Evolutionary conservation across 2,329 filamentous ascomycete genomes (phyloP).

Genomic region (Coleophoma eucalyptorum): DNA sequence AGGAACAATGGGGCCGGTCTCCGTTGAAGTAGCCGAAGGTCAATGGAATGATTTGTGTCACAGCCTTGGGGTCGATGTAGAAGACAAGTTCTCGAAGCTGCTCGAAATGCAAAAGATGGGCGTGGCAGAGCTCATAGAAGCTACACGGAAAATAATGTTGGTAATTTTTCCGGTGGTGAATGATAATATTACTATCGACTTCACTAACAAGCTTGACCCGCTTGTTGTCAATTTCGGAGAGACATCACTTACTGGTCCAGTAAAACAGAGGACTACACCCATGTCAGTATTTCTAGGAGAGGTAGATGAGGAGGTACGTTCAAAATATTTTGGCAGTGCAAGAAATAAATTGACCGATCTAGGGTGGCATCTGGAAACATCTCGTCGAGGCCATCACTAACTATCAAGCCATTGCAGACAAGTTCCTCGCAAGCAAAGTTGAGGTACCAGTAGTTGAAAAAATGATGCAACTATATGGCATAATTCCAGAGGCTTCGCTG

Average conservation of each 20-base stretch:
- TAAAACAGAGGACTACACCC: background rate
- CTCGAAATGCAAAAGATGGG: background rate
- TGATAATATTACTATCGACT: background rate
- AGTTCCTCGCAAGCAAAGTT: background rate
- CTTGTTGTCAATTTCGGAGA: background rate
- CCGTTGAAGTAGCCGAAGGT: background rate
- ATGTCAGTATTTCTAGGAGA: conserved; percentile 3
- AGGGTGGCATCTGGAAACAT: background rate
- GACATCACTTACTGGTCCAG: background rate
- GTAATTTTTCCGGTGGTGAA: conserved; percentile 1
- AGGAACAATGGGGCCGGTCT: conserved; percentile 1
- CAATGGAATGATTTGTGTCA: conserved; percentile 2
- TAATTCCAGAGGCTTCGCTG: background rate
- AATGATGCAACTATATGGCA: background rate
- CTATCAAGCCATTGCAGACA: background rate
- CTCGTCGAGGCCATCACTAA: background rate
- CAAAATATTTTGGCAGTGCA: no score
- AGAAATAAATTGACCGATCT: no score
- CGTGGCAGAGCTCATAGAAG: background rate
- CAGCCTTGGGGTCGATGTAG: background rate
- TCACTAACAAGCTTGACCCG: background rate
- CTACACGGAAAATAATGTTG: background rate
- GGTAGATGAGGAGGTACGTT: conserved; percentile 3
- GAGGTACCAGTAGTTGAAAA: background rate
- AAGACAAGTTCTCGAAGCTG: background rate